Percentiles rank a stretch among this genome's conserved stretches.
Evolutionary conservation across 352 stramenopile species (phyloP).

Genomic region (Albugo laibachii): DNA sequence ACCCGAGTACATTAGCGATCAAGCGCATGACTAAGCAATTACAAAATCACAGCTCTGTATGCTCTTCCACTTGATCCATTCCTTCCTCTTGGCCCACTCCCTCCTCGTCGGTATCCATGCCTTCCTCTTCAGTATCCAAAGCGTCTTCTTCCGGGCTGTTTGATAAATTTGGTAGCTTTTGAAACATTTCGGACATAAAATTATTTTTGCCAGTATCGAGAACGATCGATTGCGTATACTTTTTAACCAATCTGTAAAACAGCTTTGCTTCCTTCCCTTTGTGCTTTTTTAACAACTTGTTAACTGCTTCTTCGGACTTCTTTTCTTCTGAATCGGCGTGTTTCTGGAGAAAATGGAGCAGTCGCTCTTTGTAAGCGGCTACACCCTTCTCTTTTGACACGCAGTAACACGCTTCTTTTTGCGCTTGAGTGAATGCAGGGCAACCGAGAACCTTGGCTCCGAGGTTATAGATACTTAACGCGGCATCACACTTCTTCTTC

Average conservation of each 20-base stretch:
- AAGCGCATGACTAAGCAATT: neutral
- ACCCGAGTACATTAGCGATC: slow-evolving; percentile 60
- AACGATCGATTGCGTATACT: neutral
- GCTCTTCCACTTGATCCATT: slow-evolving; percentile 13
- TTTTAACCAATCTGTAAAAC: slow-evolving; percentile 1
- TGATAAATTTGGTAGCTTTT: slow-evolving; percentile 9
- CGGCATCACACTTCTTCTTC: slow-evolving; percentile 30
- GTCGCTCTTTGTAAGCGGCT: slow-evolving; percentile 17
- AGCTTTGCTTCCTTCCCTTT: slow-evolving; percentile 5
- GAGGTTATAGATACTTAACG: slow-evolving; percentile 39
- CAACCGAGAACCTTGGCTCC: slow-evolving; percentile 50
- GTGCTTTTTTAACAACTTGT: slow-evolving; percentile 45
- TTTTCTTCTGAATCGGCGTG: slow-evolving; percentile 22
- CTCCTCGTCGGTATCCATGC: slow-evolving; percentile 41
- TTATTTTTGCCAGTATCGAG: slow-evolving; percentile 2
- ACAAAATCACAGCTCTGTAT: slow-evolving; percentile 19
- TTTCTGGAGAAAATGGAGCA: slow-evolving; percentile 31
- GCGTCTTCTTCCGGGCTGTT: slow-evolving; percentile 40
- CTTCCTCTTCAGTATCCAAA: slow-evolving; percentile 31
- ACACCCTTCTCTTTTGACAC: slow-evolving; percentile 13
- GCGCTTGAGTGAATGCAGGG: slow-evolving; percentile 33
- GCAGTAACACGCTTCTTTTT: slow-evolving; percentile 52
- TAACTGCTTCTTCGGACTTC: slow-evolving; percentile 14
- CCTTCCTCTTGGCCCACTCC: slow-evolving; percentile 11
- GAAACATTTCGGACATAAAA: slow-evolving; percentile 4